Conservation (phyloP, 2,329 filamentous ascomycete genomes). For the Diaporthe ilicicola region DNA sequence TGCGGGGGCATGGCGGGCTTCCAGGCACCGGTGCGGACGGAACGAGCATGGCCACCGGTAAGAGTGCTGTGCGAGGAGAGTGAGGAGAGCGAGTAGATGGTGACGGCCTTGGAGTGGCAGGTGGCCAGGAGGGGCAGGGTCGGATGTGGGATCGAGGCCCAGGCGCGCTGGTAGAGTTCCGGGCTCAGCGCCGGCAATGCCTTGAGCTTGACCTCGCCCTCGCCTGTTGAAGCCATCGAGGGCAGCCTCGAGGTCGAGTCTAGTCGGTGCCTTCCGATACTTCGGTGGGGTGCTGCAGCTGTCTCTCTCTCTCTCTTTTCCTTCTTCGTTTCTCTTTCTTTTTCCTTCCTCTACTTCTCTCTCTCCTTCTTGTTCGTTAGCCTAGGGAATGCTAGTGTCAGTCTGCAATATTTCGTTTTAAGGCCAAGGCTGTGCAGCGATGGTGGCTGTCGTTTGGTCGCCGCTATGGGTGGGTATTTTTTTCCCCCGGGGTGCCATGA, state of each 20-base stretch:
- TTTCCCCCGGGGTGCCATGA: not conserved
- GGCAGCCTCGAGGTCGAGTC: not conserved
- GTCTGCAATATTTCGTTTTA: not conserved
- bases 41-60: constrained; percentile 88
- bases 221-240: constrained; percentile 45
- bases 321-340: not conserved
- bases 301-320: not conserved
- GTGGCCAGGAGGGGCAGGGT: constrained; percentile 89
- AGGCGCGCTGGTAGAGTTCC: constrained; percentile 76
- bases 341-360: too few species aligned
- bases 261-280: not conserved
- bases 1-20: constrained; percentile 73
- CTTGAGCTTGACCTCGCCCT: constrained; percentile 31
- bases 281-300: not conserved
- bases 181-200: constrained; percentile 61
- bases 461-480: not conserved
- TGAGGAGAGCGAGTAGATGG: constrained; percentile 85
- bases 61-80: constrained; percentile 83
- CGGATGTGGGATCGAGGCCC: constrained; percentile 87
- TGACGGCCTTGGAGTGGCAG: constrained; percentile 85
- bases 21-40: constrained; percentile 87
- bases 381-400: not conserved
- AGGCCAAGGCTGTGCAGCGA: not conserved
- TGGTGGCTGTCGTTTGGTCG: not conserved
- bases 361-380: too few species aligned